Base-by-base conservation (phyloP, 2,329 filamentous ascomycete species). In the Sclerotinia minor region DNA sequence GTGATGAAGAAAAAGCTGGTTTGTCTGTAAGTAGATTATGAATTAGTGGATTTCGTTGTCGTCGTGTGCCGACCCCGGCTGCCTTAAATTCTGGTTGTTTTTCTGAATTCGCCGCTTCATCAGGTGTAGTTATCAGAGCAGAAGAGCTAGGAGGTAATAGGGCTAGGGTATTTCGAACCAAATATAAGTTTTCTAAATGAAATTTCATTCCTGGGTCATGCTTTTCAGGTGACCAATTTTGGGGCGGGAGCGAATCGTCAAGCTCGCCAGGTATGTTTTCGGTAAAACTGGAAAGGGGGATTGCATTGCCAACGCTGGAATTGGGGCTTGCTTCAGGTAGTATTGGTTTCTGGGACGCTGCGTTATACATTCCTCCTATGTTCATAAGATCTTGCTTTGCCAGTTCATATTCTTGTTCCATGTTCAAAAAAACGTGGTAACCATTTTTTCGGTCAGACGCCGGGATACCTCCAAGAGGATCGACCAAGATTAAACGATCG, bases 11-110 rank as follows among this genome's bases (percentile, higher is more conserved):
- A 72, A 93, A 90, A 19, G 94, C 86, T 0, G 95, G 94, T 75
- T 97, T 96, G 79, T 99, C 95, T 2, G 95, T 99, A 13, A 99
- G 84, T 1, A 99, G 86, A 74, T 97, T 98, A 79, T 99, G 93
- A 57, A 99, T 95, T 1, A 99, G 82, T 0, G 94, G 93, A 74
- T 99, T 99, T 65, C 74, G 69, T 68, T 87, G 85, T 78, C 84
- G 80, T 77, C 84, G 82, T 65, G 85, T 87, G 68, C 81, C 81
- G 68, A 87, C 82, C 61, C 74, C 73, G 32, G 72, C 70, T 26
- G 75, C 72, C 63, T 73, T 74, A 19, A 76, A 73, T 53, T 73
- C 83, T 77, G 58, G 67, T 35, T 69, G 55, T 71, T 65, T 75
- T 15, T 73, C 75, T 5, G 76, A 77, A 58, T 80, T 78, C 35